These are phyloP conservation scores for Zychaea mexicana DNA, from an alignment of 371 early-diverging fungal genomes.

Conservation along the genomic window DNA sequence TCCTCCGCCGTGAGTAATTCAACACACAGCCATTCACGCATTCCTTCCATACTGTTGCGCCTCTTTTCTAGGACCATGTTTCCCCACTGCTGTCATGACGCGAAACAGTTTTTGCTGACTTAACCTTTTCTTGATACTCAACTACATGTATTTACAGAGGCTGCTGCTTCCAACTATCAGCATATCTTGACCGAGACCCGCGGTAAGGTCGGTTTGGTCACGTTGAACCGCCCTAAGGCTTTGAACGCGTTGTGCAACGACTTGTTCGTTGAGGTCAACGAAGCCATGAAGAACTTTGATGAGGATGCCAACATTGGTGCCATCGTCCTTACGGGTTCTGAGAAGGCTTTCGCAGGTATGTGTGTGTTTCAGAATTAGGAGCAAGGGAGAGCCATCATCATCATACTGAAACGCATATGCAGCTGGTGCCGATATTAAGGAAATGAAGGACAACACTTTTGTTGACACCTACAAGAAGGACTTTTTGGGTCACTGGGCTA, in stretches of 20 bases:
- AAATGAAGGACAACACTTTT: constrained; percentile 90
- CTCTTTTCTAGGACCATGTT: too few relatives aligned
- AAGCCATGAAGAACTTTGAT: constrained; percentile 83
- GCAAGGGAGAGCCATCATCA: too few relatives aligned
- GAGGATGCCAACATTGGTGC: constrained; percentile 82
- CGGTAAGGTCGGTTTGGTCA: constrained; percentile 88
- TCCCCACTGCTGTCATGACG: too few relatives aligned
- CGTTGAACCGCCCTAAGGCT: constrained; percentile 94
- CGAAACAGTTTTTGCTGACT: not conserved
- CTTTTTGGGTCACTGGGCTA: constrained; percentile 94
- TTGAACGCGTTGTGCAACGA: constrained; percentile 96
- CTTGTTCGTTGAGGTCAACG: constrained; percentile 90
- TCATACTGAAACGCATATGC: constrained; percentile 4
- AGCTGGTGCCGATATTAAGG: constrained; percentile 99
- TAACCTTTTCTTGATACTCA: not conserved
- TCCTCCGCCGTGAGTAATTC: constrained; percentile 38
- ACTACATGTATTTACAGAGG: constrained; percentile 38
- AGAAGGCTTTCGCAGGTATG: constrained; percentile 94
- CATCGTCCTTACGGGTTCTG: constrained; percentile 94
- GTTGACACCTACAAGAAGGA: constrained; percentile 86
- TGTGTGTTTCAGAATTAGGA: not conserved
- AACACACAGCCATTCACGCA: too few relatives aligned
- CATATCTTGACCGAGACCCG: constrained; percentile 78
- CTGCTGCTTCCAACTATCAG: constrained; percentile 46
- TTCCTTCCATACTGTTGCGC: too few relatives aligned